Percentiles rank a stretch among this genome's conserved stretches.
Conservation (phyloP, 257 asterid species). For the Solanum phureja region DNA sequence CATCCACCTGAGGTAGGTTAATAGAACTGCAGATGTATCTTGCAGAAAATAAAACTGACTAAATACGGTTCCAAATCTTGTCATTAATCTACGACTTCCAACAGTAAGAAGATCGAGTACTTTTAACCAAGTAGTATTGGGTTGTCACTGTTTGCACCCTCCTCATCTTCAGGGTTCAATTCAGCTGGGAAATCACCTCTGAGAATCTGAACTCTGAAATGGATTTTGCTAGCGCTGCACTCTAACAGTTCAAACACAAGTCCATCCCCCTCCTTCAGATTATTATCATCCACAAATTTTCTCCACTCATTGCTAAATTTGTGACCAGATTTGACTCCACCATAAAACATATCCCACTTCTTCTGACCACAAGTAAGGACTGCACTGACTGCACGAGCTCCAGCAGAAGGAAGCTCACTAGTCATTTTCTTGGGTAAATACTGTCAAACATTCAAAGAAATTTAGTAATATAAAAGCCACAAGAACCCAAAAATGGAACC, state of each 20-base stretch:
- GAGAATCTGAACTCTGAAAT: slow-evolving; percentile 26
- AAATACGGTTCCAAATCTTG: background rate
- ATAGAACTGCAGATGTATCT: background rate
- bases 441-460: slow-evolving; percentile 1
- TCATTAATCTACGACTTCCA: background rate
- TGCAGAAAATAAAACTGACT: background rate
- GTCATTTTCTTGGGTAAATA: background rate
- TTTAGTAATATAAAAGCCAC: background rate
- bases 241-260: slow-evolving; percentile 43
- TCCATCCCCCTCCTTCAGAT: slow-evolving; percentile 32
- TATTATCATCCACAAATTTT: slow-evolving; percentile 23
- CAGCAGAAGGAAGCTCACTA: slow-evolving; percentile 11
- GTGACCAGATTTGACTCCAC: background rate
- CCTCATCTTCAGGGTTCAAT: background rate
- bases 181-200: slow-evolving; percentile 15
- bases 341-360: slow-evolving; percentile 24
- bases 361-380: slow-evolving; percentile 21
- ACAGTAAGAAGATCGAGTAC: background rate
- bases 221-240: background rate
- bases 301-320: slow-evolving; percentile 20
- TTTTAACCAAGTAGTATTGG: background rate
- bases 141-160: background rate
- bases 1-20: background rate
- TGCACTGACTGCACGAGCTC: slow-evolving; percentile 15
- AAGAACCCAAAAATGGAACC: background rate